Base-by-base conservation (phyloP, 371 early-diverging fungal genomes). In the Rhizopus sp. region DNA sequence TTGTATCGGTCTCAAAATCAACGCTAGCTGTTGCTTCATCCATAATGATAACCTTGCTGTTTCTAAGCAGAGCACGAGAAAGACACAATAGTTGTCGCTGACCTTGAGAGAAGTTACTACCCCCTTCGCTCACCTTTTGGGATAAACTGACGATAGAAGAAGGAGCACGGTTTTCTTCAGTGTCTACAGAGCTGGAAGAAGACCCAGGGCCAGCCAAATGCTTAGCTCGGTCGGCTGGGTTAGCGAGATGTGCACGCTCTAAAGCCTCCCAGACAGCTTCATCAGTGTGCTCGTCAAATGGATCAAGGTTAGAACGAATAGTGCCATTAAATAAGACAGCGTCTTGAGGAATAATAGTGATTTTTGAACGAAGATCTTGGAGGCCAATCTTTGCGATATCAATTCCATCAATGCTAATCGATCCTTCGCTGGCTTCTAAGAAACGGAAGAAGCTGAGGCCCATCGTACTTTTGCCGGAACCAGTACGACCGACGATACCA, bases 1-100 rank as follows among this genome's bases (percentile, higher is more conserved):
- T 71, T 48, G 84, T 77, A 53, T 93, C 93, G 4, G 91, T 86
- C n/a, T 82, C 82, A 59, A 83, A 73, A 63, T 95, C 95, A 31
- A 94, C 85, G 9, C 82, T 85, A 0, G 93, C 84, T 0, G 94
- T 93, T 0, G 94, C 91, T 69, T 94, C 94, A 63, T 96, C 95
- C 80, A 96, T 74, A 38, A 96, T 81, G 37, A 94, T 90, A 54
- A 90, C 77, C 55, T 82, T 71, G 33, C 89, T 83, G 41, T 85
- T 82, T 59, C 84, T 83, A 31, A 95, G 69, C 48, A 95, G 67
- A 9, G 95, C 94, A 53, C 96, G 87, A 4, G 93, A 91, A 10
- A 96, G 72, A 31, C 89, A 87, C 50, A 97, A 80, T 59, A 96
- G 73, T 73, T 96, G 96, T 29, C 90, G 82, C 60, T 96, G 91